Evolutionary conservation across 202 grass and related monocot species (phyloP).

Genomic region (Carex arenaria): DNA sequence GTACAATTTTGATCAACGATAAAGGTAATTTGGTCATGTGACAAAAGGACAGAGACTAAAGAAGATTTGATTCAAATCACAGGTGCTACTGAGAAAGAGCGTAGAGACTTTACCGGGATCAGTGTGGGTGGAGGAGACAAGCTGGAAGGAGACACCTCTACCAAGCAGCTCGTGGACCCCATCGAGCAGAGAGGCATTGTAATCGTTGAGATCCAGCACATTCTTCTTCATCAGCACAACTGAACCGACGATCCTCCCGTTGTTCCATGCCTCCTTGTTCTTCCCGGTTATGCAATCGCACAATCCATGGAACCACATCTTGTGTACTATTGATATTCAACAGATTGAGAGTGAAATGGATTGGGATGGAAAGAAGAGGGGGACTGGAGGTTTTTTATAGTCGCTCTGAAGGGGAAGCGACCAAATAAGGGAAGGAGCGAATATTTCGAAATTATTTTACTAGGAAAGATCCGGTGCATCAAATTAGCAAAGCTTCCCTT

Average conservation of each 20-base stretch:
- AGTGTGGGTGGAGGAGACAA: slow-evolving; percentile 68
- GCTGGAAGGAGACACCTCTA: slow-evolving; percentile 40
- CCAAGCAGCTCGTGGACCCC: slow-evolving; percentile 49
- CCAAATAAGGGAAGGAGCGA: background rate
- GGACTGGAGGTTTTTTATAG: background rate
- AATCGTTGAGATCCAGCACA: slow-evolving; percentile 54
- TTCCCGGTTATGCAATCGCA: slow-evolving; percentile 47
- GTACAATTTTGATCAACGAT: background rate
- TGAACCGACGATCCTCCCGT: slow-evolving; percentile 16
- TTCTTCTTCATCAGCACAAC: slow-evolving; percentile 55
- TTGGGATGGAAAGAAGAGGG: background rate
- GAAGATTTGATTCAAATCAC: background rate
- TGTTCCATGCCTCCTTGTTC: slow-evolving; percentile 35
- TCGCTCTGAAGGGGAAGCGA: background rate
- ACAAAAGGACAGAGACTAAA: background rate
- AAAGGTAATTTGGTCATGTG: background rate
- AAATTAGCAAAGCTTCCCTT: background rate
- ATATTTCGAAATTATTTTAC: background rate
- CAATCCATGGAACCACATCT: slow-evolving; percentile 40
- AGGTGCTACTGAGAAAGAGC: background rate
- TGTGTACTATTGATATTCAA: background rate
- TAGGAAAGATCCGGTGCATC: background rate
- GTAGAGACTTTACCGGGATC: slow-evolving; percentile 35
- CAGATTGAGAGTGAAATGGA: background rate
- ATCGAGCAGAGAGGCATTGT: slow-evolving; percentile 55